A percentile compares a stretch with the other conserved stretches of the same genome.
Conservation (phyloP, 768 basidiomycete genomes). For the Russula emetica region DNA sequence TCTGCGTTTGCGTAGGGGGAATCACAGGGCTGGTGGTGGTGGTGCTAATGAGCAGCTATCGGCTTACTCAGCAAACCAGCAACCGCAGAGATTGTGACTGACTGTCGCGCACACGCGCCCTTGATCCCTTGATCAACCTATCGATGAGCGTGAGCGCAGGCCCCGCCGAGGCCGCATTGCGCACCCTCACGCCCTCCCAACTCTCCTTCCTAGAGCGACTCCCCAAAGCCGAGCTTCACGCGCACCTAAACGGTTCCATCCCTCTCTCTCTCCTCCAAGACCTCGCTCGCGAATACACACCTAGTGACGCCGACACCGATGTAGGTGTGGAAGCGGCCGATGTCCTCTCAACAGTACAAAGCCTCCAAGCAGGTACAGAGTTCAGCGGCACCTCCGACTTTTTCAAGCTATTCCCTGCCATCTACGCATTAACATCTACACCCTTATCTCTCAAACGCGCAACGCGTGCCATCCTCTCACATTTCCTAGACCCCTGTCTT, state of each 20-base stretch:
- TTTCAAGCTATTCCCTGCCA: conserved; percentile 70
- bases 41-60: background rate
- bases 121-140: background rate
- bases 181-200: conserved; percentile 48
- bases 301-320: background rate
- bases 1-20: background rate
- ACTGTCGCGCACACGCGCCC: background rate
- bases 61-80: conserved; percentile 15
- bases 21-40: conserved; percentile 24
- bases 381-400: conserved; percentile 65
- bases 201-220: conserved; percentile 55
- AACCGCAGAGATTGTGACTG: too few species aligned
- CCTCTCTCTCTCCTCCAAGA: conserved; percentile 59
- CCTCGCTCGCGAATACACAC: conserved; percentile 47
- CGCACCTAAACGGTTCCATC: conserved; percentile 82
- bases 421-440: conserved; percentile 71
- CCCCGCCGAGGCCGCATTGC: conserved; percentile 47
- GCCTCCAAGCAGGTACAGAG: conserved; percentile 39
- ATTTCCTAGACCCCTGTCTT: conserved; percentile 49
- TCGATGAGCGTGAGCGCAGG: background rate
- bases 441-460: conserved; percentile 50
- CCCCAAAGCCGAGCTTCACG: conserved; percentile 83
- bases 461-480: conserved; percentile 58
- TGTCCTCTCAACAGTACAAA: conserved; percentile 44
- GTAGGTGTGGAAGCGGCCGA: background rate